phyloP scores from a whole-genome alignment of 495 filamentous ascomycete genomes.

The Annulohypoxylon nitens region DNA sequence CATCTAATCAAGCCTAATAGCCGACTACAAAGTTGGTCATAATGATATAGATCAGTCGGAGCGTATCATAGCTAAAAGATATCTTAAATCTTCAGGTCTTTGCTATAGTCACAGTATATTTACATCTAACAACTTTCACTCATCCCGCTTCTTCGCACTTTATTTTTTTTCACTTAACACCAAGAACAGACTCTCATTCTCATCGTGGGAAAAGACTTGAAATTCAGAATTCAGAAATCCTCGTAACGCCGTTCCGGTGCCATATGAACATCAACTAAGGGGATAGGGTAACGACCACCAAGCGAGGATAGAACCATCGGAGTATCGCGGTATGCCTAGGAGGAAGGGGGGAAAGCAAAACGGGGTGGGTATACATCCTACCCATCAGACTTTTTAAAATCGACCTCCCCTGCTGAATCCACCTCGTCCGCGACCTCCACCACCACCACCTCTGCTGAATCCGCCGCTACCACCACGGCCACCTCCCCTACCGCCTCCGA shows the following conservation, averaged over 20 bases:
- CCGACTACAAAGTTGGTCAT: too few species aligned
- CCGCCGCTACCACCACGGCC: constrained; percentile 45
- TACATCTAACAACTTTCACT: neutral
- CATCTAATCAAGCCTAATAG: too few species aligned
- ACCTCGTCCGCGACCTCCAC: constrained; percentile 47
- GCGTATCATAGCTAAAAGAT: neutral
- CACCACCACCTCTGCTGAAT: constrained; percentile 38
- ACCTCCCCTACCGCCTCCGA: constrained; percentile 47
- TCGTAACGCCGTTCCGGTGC: constrained; percentile 50
- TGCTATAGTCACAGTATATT: neutral
- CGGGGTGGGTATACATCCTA: constrained; percentile 7
- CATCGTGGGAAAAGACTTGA: constrained; percentile 9
- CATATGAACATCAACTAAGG: constrained; percentile 37
- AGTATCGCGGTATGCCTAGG: neutral
- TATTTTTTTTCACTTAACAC: neutral
- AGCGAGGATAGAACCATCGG: neutral
- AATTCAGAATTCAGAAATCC: constrained; percentile 27
- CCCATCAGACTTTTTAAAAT: constrained; percentile 24
- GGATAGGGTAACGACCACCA: constrained; percentile 6
- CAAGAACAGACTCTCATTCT: neutral
- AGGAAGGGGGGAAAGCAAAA: constrained; percentile 4
- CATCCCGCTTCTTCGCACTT: neutral
- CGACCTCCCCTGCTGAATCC: constrained; percentile 52
- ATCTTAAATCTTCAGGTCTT: neutral
- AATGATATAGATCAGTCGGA: neutral